Percentiles rank a stretch among this genome's conserved stretches.
Conservation (phyloP, 2,329 filamentous ascomycete genomes). For the Aspergillus eucalypticola region DNA sequence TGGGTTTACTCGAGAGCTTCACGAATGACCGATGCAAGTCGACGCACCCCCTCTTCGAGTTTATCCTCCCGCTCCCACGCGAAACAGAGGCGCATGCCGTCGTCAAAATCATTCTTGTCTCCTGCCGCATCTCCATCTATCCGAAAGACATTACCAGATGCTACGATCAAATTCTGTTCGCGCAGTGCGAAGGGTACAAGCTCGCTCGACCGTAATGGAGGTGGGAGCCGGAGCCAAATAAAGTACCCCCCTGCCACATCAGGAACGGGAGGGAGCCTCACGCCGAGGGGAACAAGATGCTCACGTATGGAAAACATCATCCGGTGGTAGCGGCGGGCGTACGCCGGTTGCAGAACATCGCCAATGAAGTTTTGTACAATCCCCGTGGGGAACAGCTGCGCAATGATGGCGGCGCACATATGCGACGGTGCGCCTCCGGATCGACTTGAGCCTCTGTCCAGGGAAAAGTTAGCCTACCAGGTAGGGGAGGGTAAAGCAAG, state of each 20-base stretch:
- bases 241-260: slow-evolving; percentile 78
- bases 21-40: slow-evolving; percentile 52
- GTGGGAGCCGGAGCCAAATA: slow-evolving; percentile 71
- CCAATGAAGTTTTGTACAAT: slow-evolving; percentile 56
- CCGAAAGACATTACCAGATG: slow-evolving; percentile 69
- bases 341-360: slow-evolving; percentile 56
- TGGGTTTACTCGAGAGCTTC: not conserved
- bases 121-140: slow-evolving; percentile 58
- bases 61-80: slow-evolving; percentile 69
- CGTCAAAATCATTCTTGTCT: slow-evolving; percentile 56
- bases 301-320: slow-evolving; percentile 62
- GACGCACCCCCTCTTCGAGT: slow-evolving; percentile 66
- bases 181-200: slow-evolving; percentile 60
- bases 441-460: slow-evolving; percentile 54
- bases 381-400: slow-evolving; percentile 54
- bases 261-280: slow-evolving; percentile 37
- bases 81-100: slow-evolving; percentile 67
- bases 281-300: slow-evolving; percentile 64
- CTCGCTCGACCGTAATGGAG: slow-evolving; percentile 53
- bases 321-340: slow-evolving; percentile 53
- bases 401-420: slow-evolving; percentile 58
- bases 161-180: slow-evolving; percentile 68
- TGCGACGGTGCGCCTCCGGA: slow-evolving; percentile 64
- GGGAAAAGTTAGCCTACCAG: slow-evolving; percentile 16
- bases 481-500: not conserved